These are phyloP conservation scores for Collybia sordida DNA, from an alignment of 768 basidiomycete species.

Conservation along the genomic window DNA sequence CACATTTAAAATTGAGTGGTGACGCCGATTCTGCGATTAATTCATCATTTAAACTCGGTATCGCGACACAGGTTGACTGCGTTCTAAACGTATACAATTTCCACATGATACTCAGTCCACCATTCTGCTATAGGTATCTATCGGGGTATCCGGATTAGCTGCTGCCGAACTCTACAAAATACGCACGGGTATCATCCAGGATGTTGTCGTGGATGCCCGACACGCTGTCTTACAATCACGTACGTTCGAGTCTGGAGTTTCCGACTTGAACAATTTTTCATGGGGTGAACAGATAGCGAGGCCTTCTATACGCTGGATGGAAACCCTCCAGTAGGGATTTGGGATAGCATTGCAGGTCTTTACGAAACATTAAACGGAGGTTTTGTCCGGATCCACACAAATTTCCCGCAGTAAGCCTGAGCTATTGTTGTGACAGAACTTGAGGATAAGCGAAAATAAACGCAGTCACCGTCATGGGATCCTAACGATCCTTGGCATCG, in stretches of 20 bases:
- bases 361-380: conserved; percentile 51
- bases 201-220: conserved; percentile 51
- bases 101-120: background rate
- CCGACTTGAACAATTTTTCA: background rate
- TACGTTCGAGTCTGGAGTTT: conserved; percentile 19
- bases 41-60: conserved; percentile 55
- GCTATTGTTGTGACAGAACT: background rate
- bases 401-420: conserved; percentile 56
- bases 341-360: conserved; percentile 52
- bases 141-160: conserved; percentile 52
- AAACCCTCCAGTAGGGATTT: conserved; percentile 30
- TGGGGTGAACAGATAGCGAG: conserved; percentile 43
- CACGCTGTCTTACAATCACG: conserved; percentile 59
- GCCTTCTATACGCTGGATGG: conserved; percentile 48
- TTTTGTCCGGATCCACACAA: conserved; percentile 59
- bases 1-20: conserved; percentile 32
- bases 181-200: conserved; percentile 43
- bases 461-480: conserved; percentile 52
- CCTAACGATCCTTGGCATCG: conserved; percentile 40
- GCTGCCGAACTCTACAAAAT: conserved; percentile 50
- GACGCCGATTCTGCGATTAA: conserved; percentile 43
- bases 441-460: background rate
- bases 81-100: background rate
- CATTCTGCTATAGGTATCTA: conserved; percentile 30
- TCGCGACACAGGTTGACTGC: conserved; percentile 47